A percentile compares a stretch with the other conserved stretches of the same genome.
Conservation (phyloP, 768 basidiomycete genomes). For the Chalciporus sphaerocephalus region DNA sequence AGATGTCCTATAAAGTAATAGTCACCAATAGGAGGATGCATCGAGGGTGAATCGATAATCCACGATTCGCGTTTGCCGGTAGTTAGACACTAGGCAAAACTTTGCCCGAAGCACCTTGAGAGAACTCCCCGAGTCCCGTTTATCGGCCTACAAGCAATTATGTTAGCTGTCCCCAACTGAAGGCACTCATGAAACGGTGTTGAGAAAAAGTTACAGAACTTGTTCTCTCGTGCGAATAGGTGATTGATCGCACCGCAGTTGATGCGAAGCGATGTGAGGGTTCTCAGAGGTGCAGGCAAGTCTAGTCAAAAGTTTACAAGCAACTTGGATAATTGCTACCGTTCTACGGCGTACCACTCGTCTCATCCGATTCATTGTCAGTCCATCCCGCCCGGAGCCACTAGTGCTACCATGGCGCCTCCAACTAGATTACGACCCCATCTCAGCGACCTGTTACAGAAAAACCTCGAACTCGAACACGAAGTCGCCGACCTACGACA, state of each 20-base stretch:
- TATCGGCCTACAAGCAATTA: too few relatives aligned
- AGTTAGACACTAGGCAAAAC: too few relatives aligned
- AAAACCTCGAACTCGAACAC: slow-evolving; percentile 29
- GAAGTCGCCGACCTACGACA: slow-evolving; percentile 25
- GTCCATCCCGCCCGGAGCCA: not conserved
- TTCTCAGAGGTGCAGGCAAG: not conserved
- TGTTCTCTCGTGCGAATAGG: not conserved
- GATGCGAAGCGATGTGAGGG: not conserved
- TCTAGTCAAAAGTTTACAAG: not conserved
- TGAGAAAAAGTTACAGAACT: not conserved
- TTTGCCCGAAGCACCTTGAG: too few relatives aligned
- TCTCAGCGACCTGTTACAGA: slow-evolving; percentile 25
- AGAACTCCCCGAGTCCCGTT: too few relatives aligned
- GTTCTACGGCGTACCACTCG: not conserved
- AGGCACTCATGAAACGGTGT: not conserved
- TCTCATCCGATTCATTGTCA: not conserved
- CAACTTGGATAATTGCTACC: not conserved
- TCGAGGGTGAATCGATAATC: too few relatives aligned
- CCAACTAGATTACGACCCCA: slow-evolving; percentile 25
- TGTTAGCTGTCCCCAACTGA: too few relatives aligned
- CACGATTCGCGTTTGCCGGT: too few relatives aligned
- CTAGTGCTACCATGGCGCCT: slow-evolving; percentile 19
- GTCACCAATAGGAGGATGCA: too few relatives aligned
- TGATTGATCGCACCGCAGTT: not conserved
- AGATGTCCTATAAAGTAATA: too few relatives aligned